Evolutionary conservation across 2,329 filamentous ascomycete genomes (phyloP), one percentile per base, ranked within the genome.

Genomic region (Hawksworthiomyces lignivorus): DNA sequence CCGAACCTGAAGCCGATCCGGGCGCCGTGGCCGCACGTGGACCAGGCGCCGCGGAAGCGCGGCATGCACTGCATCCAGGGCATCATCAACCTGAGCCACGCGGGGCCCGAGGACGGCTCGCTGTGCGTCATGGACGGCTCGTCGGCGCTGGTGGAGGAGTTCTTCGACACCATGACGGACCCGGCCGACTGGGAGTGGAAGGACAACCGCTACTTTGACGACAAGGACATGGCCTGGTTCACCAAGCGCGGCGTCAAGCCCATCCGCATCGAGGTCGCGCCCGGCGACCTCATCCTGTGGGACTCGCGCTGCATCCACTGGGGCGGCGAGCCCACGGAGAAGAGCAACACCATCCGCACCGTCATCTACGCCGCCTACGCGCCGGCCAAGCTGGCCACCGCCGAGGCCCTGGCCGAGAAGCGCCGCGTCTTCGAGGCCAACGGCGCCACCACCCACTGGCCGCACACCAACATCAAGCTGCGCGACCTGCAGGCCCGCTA

Each of bases 261-360:
- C 36, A 21, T 44, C 36, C 55, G 62, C 45, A 48, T 63, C 11
- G 45, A 52, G 31, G 59, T 58, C 14, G 58, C 59, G 20, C 59
- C 59, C 0, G 60, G 61, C 1, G 60, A 63, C 32, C 43, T 63
- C 10, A 50, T 63, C 14, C 46, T 62, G 5, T 64, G 62, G 55
- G 61, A 63, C 44, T 52, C 32, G 52, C 27, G 54, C 59, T 5
- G 59, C 56, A 7, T 60, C 11, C 62, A 64, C 44, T 65, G 60
- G 38, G 62, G 62, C 17, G 45, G 54, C 5, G 55, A 58, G n/a
- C 59, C 61, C 0, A 55, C 44, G 1, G 46, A 50, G 18, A 30
- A 46, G 26, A 54, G 54, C 4, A 48, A 41, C 4, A 43, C 49
- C 10, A 57, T 58, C 20, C 54, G 61, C 1, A 58, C 61, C 10